These are phyloP conservation scores for Abrus pulchellus DNA, from an alignment of 306 rosid genomes.

Conservation along the genomic window DNA sequence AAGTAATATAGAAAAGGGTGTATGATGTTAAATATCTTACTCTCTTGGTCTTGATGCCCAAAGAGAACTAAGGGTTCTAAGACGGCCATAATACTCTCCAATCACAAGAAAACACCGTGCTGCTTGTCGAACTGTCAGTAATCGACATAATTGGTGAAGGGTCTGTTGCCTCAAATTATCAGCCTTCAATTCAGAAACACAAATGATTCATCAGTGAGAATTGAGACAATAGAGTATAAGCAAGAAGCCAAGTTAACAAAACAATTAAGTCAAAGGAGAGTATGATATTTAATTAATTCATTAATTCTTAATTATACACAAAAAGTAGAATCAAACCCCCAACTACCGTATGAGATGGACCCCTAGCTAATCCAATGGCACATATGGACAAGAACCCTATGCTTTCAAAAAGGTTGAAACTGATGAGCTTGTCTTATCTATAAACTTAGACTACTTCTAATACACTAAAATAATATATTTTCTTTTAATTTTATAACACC, in stretches of 20 bases:
- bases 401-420: slow-evolving; percentile 57
- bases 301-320: slow-evolving; percentile 1
- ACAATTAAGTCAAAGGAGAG: neutral
- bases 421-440: slow-evolving; percentile 49
- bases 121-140: slow-evolving; percentile 81
- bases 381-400: slow-evolving; percentile 29
- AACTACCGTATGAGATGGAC: slow-evolving; percentile 54
- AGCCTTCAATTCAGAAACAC: slow-evolving; percentile 63
- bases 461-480: slow-evolving; percentile 18
- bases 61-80: slow-evolving; percentile 91
- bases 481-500: neutral
- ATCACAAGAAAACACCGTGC: slow-evolving; percentile 83
- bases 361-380: slow-evolving; percentile 41
- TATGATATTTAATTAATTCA: neutral
- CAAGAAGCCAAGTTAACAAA: neutral
- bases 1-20: too few species aligned
- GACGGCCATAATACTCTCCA: slow-evolving; percentile 83
- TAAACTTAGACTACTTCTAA: slow-evolving; percentile 54
- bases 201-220: slow-evolving; percentile 16
- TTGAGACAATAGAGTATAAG: neutral
- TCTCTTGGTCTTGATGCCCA: slow-evolving; percentile 94
- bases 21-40: slow-evolving; percentile 50
- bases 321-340: slow-evolving; percentile 39
- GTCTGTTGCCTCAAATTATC: slow-evolving; percentile 91
- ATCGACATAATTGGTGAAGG: slow-evolving; percentile 79